Conservation (phyloP, 2,329 filamentous ascomycete species). For the Penicillium sp. region DNA sequence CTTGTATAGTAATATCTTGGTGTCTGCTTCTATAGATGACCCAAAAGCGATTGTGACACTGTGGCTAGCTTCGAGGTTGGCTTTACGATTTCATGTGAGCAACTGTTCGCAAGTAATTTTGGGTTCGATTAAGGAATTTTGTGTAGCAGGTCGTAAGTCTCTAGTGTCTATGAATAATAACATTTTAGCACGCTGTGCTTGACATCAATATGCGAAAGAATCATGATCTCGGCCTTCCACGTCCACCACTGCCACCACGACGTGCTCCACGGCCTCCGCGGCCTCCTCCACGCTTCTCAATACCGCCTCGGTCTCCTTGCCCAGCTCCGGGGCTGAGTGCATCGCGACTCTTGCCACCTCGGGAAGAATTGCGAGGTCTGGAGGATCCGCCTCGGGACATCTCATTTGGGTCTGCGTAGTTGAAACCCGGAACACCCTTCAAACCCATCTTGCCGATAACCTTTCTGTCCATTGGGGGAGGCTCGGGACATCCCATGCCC, state of each 20-base stretch:
- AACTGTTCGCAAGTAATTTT: background rate
- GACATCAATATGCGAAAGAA: background rate
- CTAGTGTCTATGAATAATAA: constrained; percentile 2
- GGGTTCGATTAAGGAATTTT: constrained; percentile 3
- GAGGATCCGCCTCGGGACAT: constrained; percentile 4
- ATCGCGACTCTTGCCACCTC: constrained; percentile 23
- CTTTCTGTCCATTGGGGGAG: constrained; percentile 40
- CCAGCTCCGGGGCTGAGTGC: constrained; percentile 26
- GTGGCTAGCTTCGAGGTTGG: background rate
- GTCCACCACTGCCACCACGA: constrained; percentile 14
- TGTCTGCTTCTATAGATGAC: background rate
- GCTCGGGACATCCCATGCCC: constrained; percentile 40
- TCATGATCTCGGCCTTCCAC: constrained; percentile 10
- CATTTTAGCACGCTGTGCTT: constrained; percentile 1
- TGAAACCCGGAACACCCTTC: constrained; percentile 40
- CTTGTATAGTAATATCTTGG: background rate
- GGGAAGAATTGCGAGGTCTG: constrained; percentile 16
- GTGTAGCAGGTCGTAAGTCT: constrained; percentile 6
- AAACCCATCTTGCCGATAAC: constrained; percentile 43
- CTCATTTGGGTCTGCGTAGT: constrained; percentile 26
- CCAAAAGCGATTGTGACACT: background rate
- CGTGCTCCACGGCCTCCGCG: constrained; percentile 20
- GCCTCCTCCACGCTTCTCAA: constrained; percentile 21
- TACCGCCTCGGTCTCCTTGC: constrained; percentile 17
- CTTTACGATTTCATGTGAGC: background rate